Evolutionary conservation across 2,329 filamentous ascomycete genomes (phyloP).

Genomic region (Stenocarpella maydis): DNA sequence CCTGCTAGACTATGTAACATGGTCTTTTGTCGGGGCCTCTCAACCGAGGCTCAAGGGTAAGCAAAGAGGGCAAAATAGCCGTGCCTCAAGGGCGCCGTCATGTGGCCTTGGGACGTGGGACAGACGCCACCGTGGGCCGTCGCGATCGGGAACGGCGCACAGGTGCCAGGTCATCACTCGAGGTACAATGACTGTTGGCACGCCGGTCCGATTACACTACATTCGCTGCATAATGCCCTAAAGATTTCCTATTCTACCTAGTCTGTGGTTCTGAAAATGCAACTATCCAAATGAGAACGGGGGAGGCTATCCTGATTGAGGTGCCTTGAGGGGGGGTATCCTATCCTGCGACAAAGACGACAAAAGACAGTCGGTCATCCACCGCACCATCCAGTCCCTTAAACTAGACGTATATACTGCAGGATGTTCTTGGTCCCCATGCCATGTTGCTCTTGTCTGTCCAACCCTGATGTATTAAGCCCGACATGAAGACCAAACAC

Average conservation of each 20-base stretch:
- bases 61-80: slow-evolving; percentile 12
- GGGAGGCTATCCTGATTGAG: neutral
- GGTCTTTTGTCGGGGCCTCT: slow-evolving; percentile 14
- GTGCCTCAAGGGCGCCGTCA: neutral
- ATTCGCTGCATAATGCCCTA: neutral
- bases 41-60: neutral
- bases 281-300: slow-evolving; percentile 24
- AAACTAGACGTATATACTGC: slow-evolving; percentile 23
- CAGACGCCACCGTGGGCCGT: slow-evolving; percentile 15
- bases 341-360: slow-evolving; percentile 30
- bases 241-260: slow-evolving; percentile 22
- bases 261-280: slow-evolving; percentile 24
- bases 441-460: neutral
- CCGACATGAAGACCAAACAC: slow-evolving; percentile 17
- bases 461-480: slow-evolving; percentile 24
- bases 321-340: slow-evolving; percentile 29
- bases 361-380: slow-evolving; percentile 18
- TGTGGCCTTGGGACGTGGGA: slow-evolving; percentile 16
- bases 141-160: neutral
- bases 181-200: slow-evolving; percentile 5
- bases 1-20: slow-evolving; percentile 2
- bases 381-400: slow-evolving; percentile 1
- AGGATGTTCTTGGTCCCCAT: slow-evolving; percentile 4
- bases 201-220: slow-evolving; percentile 8
- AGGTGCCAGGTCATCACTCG: neutral